A percentile compares a stretch with the other conserved stretches of the same genome.
phyloP scores from a whole-genome alignment of 1,284 basidiomycete species.

The Moniliella sp. region DNA sequence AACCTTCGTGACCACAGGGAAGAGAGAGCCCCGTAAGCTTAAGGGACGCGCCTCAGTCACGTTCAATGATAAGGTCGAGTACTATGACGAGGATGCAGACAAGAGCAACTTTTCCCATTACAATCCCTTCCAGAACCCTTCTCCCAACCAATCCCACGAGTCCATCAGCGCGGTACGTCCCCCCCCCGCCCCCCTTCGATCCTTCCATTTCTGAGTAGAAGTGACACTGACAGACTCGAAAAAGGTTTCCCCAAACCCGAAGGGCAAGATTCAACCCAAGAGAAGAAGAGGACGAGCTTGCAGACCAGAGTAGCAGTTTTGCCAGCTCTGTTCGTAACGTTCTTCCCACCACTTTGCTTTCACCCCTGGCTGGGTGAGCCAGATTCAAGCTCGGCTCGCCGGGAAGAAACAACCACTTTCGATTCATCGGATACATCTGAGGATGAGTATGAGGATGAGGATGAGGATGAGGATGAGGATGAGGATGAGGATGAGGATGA shows the following conservation, averaged over 20 bases:
- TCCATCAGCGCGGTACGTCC: constrained; percentile 35
- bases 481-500: not conserved
- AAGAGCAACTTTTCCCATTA: constrained; percentile 37
- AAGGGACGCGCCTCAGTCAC: constrained; percentile 4
- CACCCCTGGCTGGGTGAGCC: no score
- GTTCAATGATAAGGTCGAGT: constrained; percentile 3
- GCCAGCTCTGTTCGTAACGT: not conserved
- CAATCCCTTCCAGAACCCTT: constrained; percentile 40
- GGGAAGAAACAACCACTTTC: not conserved
- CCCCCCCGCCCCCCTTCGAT: constrained; percentile 6
- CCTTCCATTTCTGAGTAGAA: not conserved
- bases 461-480: not conserved
- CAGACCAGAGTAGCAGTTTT: not conserved
- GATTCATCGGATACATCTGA: not conserved
- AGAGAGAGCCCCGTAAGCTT: constrained; percentile 1
- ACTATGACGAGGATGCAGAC: constrained; percentile 16
- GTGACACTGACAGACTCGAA: not conserved
- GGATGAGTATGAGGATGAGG: not conserved
- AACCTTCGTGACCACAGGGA: constrained; percentile 3
- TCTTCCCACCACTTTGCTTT: not conserved
- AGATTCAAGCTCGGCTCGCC: no score
- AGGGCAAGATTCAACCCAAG: no score
- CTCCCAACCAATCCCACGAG: not conserved
- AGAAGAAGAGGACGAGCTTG: no score
- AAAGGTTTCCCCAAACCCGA: not conserved